Conservation (phyloP, 148 eudicot genomes). For the Amaranthus hypochondriacus region DNA sequence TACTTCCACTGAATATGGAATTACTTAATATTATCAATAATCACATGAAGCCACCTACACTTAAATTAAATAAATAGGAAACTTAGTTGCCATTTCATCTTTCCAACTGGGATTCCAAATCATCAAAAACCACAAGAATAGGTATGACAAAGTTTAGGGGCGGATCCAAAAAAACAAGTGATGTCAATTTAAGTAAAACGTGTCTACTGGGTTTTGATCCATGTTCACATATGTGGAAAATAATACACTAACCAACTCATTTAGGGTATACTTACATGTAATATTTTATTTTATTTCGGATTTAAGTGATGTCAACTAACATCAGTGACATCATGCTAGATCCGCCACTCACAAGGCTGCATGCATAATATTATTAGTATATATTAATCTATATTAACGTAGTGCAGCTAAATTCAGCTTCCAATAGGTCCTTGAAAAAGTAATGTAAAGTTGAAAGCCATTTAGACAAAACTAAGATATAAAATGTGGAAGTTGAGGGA, state of each 20-base stretch:
- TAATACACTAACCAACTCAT: no score
- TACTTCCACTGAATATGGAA: conserved; percentile 24
- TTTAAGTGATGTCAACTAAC: no score
- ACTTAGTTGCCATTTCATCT: conserved; percentile 8
- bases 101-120: conserved; percentile 21
- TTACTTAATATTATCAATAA: conserved; percentile 16
- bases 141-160: neutral
- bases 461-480: conserved; percentile 11
- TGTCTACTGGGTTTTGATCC: no score
- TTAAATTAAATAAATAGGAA: conserved; percentile 1
- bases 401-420: conserved; percentile 24
- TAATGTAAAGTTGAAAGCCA: conserved; percentile 3
- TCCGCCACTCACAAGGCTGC: no score
- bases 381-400: neutral
- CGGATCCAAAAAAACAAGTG: no score
- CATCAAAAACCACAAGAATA: conserved; percentile 14
- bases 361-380: neutral
- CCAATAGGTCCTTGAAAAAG: conserved; percentile 16
- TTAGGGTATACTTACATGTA: no score
- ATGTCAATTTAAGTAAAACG: no score
- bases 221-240: no score
- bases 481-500: conserved; percentile 32
- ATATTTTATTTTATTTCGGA: no score
- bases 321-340: no score
- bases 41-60: conserved; percentile 24